phyloP scores from a whole-genome alignment of 305 asterid genomes.

The Fraxinus nigra region DNA sequence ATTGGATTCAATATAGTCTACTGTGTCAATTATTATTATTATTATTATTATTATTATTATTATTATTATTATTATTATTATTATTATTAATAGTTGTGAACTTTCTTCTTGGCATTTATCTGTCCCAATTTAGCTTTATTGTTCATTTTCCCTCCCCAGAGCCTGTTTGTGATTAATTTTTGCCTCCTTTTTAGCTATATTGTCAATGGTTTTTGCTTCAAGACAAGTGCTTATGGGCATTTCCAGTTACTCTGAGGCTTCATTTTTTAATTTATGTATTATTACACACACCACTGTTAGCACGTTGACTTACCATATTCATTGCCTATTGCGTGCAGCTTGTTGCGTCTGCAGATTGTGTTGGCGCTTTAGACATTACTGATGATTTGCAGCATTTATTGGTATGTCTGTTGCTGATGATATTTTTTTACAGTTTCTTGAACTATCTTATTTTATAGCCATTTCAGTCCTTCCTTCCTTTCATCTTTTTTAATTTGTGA shows the following conservation, averaged over 20 bases:
- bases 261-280: background rate
- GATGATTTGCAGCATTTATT: constrained; percentile 88
- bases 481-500: background rate
- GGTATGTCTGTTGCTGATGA: constrained; percentile 49
- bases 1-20: background rate
- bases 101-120: background rate
- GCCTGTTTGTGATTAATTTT: background rate
- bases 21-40: background rate
- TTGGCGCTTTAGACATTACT: constrained; percentile 92
- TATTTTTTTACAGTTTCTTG: constrained; percentile 3
- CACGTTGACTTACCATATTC: constrained; percentile 27
- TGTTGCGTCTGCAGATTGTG: constrained; percentile 96
- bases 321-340: constrained; percentile 60
- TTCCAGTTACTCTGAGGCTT: background rate
- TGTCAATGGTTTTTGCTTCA: background rate
- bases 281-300: background rate
- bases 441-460: constrained; percentile 5
- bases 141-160: background rate
- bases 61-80: background rate
- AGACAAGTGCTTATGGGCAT: background rate
- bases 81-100: background rate
- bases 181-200: background rate
- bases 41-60: background rate
- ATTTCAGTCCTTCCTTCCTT: background rate
- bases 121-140: background rate